Percentiles rank a stretch among this genome's conserved stretches.
Conservation (phyloP, 2,329 filamentous ascomycete genomes). For the Verticillium alfalfae region DNA sequence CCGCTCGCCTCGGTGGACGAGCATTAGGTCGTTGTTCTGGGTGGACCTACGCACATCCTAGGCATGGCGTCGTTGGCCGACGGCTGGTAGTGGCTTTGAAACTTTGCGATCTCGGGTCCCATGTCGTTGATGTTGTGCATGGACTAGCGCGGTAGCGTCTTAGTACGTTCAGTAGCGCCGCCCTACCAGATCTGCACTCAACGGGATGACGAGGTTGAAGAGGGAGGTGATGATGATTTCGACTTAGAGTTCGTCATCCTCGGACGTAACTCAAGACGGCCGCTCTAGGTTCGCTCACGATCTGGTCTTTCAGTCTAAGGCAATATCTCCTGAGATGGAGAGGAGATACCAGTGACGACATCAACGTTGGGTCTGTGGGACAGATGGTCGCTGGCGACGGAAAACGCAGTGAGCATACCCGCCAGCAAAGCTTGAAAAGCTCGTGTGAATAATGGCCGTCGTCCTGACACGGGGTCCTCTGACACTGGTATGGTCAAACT, state of each 20-base stretch:
- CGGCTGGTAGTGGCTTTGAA: background rate
- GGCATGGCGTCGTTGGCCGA: background rate
- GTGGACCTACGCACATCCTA: background rate
- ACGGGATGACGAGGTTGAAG: background rate
- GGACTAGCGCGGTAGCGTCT: background rate
- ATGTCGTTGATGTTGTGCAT: background rate
- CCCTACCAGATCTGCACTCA: background rate
- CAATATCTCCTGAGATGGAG: background rate
- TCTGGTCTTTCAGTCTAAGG: background rate
- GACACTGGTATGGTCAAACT: background rate
- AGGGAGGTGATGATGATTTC: background rate
- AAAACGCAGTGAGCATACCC: too few relatives aligned
- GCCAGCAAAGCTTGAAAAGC: too few relatives aligned
- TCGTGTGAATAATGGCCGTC: too few relatives aligned
- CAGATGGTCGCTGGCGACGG: too few relatives aligned
- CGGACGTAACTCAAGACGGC: background rate
- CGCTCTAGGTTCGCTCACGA: background rate
- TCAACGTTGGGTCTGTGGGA: background rate
- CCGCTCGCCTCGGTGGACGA: background rate
- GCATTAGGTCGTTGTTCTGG: background rate
- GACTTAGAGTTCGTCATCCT: background rate
- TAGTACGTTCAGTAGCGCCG: background rate
- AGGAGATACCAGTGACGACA: background rate
- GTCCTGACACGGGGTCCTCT: too few relatives aligned
- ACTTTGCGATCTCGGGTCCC: background rate